Evolutionary conservation across 768 basidiomycete species (phyloP).

Genomic region (Clathrus columnatus): DNA sequence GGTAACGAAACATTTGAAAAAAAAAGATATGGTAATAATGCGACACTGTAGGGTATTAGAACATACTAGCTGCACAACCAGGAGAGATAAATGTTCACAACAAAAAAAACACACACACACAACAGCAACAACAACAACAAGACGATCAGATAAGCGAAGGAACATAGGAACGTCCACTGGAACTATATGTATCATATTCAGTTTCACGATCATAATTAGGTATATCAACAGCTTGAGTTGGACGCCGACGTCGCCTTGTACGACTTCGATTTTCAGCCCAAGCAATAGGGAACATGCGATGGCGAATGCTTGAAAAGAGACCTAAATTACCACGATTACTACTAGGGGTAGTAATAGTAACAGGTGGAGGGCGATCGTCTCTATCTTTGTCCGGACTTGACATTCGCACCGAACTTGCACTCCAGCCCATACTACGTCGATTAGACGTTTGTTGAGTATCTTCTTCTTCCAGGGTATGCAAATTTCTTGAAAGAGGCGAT

Average conservation of each 20-base stretch:
- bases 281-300: constrained; percentile 3
- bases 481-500: background rate
- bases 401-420: background rate
- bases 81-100: background rate
- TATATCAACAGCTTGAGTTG: background rate
- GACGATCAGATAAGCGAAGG: constrained; percentile 8
- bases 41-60: background rate
- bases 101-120: background rate
- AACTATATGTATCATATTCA: background rate
- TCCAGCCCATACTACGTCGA: constrained; percentile 3
- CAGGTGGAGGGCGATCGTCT: background rate
- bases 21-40: background rate
- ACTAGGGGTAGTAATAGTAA: background rate
- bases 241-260: background rate
- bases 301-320: constrained; percentile 3
- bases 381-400: background rate
- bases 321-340: background rate
- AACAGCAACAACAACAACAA: background rate
- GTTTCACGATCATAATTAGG: background rate
- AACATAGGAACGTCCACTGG: constrained; percentile 3
- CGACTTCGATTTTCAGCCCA: constrained; percentile 1
- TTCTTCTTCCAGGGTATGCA: background rate
- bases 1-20: background rate
- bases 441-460: background rate
- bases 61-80: background rate